phyloP scores from a whole-genome alignment of 768 basidiomycete species.

The Lentinula detonsa region DNA sequence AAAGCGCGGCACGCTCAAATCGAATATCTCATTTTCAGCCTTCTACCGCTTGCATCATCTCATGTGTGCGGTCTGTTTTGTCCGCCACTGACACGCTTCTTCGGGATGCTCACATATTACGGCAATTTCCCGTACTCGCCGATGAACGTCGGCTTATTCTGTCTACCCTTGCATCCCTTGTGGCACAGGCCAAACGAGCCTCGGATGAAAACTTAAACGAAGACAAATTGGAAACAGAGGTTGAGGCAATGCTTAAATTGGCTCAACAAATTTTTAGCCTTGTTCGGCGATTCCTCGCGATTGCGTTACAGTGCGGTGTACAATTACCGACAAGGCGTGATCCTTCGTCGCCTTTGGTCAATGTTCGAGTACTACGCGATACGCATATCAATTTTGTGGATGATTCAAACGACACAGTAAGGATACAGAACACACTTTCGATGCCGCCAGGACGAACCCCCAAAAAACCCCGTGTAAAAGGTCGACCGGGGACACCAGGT shows the following conservation, averaged over 20 bases:
- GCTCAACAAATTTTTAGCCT: constrained; percentile 78
- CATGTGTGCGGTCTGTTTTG: constrained; percentile 84
- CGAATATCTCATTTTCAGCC: constrained; percentile 86
- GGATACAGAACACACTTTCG: constrained; percentile 9
- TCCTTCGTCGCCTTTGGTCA: constrained; percentile 17
- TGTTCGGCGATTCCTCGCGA: constrained; percentile 73
- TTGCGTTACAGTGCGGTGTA: constrained; percentile 71
- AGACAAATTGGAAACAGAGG: constrained; percentile 45
- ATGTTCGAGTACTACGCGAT: neutral
- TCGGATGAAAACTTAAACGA: constrained; percentile 45
- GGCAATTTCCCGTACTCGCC: constrained; percentile 56
- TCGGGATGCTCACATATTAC: constrained; percentile 72
- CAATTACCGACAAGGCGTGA: constrained; percentile 52
- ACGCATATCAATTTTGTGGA: constrained; percentile 7
- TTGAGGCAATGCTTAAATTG: constrained; percentile 73
- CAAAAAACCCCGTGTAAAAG: constrained; percentile 23
- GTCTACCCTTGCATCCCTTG: constrained; percentile 73
- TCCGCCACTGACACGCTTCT: constrained; percentile 78
- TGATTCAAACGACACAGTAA: constrained; percentile 14
- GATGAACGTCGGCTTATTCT: constrained; percentile 81
- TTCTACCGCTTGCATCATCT: constrained; percentile 91
- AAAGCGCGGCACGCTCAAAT: constrained; percentile 76
- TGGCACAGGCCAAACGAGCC: constrained; percentile 70
- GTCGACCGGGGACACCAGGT: constrained; percentile 19
- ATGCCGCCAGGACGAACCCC: constrained; percentile 27